Conservation (phyloP, 176 grass and related monocot genomes). For the Oryza nivara region DNA sequence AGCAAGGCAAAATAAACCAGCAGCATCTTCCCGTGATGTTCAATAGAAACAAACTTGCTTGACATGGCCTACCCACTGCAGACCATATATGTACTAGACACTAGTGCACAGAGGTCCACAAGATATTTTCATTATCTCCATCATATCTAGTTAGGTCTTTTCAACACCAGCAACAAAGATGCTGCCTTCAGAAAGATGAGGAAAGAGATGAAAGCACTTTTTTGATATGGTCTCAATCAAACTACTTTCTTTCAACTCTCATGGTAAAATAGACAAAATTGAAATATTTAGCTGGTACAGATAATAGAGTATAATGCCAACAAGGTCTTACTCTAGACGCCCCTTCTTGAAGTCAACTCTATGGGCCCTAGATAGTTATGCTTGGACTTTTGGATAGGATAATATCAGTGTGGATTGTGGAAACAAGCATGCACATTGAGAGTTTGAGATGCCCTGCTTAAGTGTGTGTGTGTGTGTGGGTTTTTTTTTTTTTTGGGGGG, state of each 20-base stretch:
- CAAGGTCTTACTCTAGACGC: neutral
- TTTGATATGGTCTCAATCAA: neutral
- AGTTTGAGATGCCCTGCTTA: neutral
- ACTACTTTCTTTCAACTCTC: constrained; percentile 34
- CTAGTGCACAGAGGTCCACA: neutral
- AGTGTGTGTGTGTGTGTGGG: neutral
- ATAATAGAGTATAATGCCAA: neutral
- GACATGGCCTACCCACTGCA: neutral
- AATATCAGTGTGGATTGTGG: neutral
- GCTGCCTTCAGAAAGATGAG: neutral
- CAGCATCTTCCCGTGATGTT: neutral
- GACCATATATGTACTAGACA: neutral
- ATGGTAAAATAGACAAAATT: neutral
- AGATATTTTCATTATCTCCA: neutral
- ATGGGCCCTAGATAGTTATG: neutral
- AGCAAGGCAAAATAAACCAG: neutral
- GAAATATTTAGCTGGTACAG: too few relatives aligned
- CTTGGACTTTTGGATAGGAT: neutral
- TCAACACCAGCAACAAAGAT: neutral
- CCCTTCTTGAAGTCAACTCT: neutral
- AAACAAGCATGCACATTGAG: neutral
- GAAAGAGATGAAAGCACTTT: neutral
- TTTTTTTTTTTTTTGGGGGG: too few relatives aligned
- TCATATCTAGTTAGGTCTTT: neutral
- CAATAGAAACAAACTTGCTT: neutral